Percentiles rank a stretch among this genome's conserved stretches.
These are phyloP conservation scores for Eucalyptus curtisii DNA, from an alignment of 345 rosid genomes.

Conservation along the genomic window DNA sequence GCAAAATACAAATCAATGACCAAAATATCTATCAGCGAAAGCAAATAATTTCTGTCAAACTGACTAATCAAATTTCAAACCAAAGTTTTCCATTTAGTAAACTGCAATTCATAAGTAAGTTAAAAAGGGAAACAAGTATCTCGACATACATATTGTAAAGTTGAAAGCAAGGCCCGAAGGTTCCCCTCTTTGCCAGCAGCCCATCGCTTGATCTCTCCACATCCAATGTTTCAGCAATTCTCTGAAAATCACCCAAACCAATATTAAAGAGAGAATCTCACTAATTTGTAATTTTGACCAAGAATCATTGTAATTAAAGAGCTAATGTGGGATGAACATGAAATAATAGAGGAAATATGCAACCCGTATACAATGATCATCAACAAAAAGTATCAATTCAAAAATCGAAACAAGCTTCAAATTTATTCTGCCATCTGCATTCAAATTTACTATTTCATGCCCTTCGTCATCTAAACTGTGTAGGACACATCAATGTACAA, in stretches of 20 bases:
- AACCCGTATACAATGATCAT: background rate
- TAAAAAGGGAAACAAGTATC: background rate
- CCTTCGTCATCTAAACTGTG: background rate
- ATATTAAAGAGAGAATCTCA: background rate
- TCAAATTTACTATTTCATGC: background rate
- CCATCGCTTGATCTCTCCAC: constrained; percentile 95
- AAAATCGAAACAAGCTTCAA: background rate
- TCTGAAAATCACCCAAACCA: constrained; percentile 29
- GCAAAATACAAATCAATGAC: background rate
- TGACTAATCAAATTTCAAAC: background rate
- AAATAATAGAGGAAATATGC: background rate
- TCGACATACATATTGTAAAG: constrained; percentile 73
- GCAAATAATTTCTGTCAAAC: background rate
- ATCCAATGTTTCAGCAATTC: constrained; percentile 74
- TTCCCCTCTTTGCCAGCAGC: constrained; percentile 91
- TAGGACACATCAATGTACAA: background rate
- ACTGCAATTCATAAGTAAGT: background rate
- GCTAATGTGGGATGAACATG: background rate
- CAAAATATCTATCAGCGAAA: background rate
- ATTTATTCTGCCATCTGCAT: background rate
- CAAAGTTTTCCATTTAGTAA: background rate
- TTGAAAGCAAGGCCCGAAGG: constrained; percentile 83
- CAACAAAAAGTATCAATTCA: background rate
- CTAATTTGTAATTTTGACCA: background rate
- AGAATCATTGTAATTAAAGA: background rate